Evolutionary conservation across 2,329 filamentous ascomycete genomes (phyloP), one percentile per base, ranked within the genome.

Genomic region (Clarireedia homoeocarpa): DNA sequence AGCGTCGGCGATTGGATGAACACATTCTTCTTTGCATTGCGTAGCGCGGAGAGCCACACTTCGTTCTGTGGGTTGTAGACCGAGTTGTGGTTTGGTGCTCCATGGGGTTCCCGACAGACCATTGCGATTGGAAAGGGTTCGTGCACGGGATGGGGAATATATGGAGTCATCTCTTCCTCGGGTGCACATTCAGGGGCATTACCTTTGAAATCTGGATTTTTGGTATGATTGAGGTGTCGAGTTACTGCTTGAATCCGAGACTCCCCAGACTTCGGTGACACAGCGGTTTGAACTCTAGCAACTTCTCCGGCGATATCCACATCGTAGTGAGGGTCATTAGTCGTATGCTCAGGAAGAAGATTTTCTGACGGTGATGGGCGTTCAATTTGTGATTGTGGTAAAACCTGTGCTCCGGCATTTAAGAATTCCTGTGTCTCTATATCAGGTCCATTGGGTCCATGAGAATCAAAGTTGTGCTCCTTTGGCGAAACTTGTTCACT

Each of bases 1-100:
- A 92, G 76, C 23, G 89, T 86, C 0, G 88, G 88, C 0, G 86
- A 85, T 68, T 91, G 86, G 57, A 92, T 90, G 64, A 91, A 89
- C n/a, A 91, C 78, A 27, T 72, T 77, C 12, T 72, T 72, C 53
- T 75, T 70, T 0, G 87, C 86, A 62, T 90, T 79, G 1, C 82
- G 76, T 6, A 91, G 75, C 1, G 84, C 79, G 0, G 86, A 86
- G 0, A 91, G 71, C 80, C 85, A 91, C 0, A 84, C 85, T 50
- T 84, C 85, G 63, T 92, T 91, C 63, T 92, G 88, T 0, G 88
- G 88, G 2, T 83, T 84, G 49, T 78, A 74, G 2, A 83, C 72
- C 17, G 78, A 82, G 17, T 75, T 73, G 55, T 85, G 81, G 62
- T 81, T 86, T 1, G 82, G 77, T 0, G 77, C 73, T 1, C 86